Evolutionary conservation across 2,329 filamentous ascomycete species (phyloP).

Genomic region (Acarospora socialis): DNA sequence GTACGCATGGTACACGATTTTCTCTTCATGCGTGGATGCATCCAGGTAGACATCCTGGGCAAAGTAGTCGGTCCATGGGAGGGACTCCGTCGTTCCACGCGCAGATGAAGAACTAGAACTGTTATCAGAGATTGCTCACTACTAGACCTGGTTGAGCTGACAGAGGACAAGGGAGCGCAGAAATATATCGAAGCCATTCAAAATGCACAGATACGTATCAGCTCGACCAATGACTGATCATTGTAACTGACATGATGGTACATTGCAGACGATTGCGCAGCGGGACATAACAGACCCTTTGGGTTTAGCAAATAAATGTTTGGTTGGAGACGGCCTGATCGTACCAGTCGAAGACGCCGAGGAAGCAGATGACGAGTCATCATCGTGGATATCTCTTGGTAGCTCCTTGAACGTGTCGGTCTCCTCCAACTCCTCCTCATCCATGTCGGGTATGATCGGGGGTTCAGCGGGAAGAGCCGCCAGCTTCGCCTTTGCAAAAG

Average conservation of each 20-base stretch:
- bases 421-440: slow-evolving; percentile 32
- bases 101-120: too few species aligned
- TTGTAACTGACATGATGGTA: not conserved
- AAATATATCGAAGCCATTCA: too few species aligned
- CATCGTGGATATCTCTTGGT: slow-evolving; percentile 29
- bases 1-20: slow-evolving; percentile 68
- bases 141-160: too few species aligned
- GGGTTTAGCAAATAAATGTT: slow-evolving; percentile 58
- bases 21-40: slow-evolving; percentile 21
- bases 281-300: slow-evolving; percentile 40
- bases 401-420: slow-evolving; percentile 39
- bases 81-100: too few species aligned
- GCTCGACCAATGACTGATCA: slow-evolving; percentile 1
- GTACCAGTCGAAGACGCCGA: slow-evolving; percentile 90
- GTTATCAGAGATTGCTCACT: too few species aligned
- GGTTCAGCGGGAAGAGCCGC: slow-evolving; percentile 45
- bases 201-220: too few species aligned
- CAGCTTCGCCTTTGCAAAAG: slow-evolving; percentile 65
- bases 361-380: slow-evolving; percentile 60
- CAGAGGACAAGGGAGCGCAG: too few species aligned
- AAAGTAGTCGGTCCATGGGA: slow-evolving; percentile 84
- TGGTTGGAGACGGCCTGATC: slow-evolving; percentile 63
- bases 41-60: slow-evolving; percentile 67
- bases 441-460: slow-evolving; percentile 25
- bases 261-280: not conserved